A percentile compares a stretch with the other conserved stretches of the same genome.
These are phyloP conservation scores for Fusarium mangiferae DNA, from an alignment of 2,329 filamentous ascomycete genomes.

Conservation along the genomic window DNA sequence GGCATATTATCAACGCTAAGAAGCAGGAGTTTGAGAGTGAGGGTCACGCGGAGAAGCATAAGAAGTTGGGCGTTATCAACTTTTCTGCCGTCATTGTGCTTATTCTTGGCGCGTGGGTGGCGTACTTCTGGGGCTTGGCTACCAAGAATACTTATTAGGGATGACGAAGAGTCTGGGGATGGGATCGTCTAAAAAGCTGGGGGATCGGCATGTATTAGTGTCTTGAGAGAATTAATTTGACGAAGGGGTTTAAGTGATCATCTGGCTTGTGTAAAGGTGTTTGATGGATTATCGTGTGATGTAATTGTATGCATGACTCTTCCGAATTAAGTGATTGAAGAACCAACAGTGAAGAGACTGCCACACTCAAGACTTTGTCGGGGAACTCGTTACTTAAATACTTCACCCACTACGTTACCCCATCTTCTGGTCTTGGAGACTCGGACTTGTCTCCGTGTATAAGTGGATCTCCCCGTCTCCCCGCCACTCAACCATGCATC, in stretches of 20 bases:
- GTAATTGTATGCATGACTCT: not conserved
- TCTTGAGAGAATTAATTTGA: not conserved
- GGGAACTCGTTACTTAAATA: not conserved
- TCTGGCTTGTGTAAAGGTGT: not conserved
- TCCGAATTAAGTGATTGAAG: too few relatives aligned
- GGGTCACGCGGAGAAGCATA: conserved; percentile 51
- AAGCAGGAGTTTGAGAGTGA: conserved; percentile 54
- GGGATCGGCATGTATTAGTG: not conserved
- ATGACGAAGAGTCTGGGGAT: not conserved
- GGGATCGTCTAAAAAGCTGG: not conserved
- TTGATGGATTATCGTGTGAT: not conserved
- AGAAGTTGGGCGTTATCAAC: conserved; percentile 53
- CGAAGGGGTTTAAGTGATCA: not conserved
- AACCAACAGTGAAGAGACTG: not conserved
- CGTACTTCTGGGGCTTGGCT: conserved; percentile 70
- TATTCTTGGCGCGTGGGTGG: conserved; percentile 62
- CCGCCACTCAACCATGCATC: not conserved
- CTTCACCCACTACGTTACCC: too few relatives aligned
- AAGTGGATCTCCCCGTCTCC: not conserved
- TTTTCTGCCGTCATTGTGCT: conserved; percentile 58
- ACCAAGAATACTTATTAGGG: conserved; percentile 54
- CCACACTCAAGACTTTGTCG: not conserved
- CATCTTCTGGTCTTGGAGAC: not conserved
- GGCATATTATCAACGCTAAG: conserved; percentile 55
- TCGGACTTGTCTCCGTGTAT: not conserved